Evolutionary conservation across 2,329 filamentous ascomycete species (phyloP), one percentile per base, ranked within the genome.

Genomic region (Claviceps humidiphila): DNA sequence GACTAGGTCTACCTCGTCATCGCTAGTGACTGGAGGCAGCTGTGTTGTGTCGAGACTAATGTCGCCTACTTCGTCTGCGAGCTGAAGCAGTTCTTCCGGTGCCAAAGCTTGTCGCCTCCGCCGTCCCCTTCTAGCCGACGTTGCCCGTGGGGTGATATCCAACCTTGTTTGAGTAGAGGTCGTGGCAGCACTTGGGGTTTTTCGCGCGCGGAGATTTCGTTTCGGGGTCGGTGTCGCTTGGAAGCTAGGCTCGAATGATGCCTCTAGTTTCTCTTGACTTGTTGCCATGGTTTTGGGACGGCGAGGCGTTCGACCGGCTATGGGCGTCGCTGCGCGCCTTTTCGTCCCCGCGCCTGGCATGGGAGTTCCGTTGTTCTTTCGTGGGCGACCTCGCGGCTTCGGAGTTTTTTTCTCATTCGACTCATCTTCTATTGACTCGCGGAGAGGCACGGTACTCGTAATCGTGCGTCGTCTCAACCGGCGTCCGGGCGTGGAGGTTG

Each of bases 401-500:
- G 74, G 74, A 3, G 72, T 71, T 43, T 60, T 56, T 40, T 59
- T 58, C 51, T 62, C 63, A 43, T 64, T 67, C 17, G 57, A 61
- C 2, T 49, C 51, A 30, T 66, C 60, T 52, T 68, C 66, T 34
- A 62, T 60, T 1, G 65, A 58, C 17, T 74, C 71, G 51, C 70
- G 74, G 52, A 81, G 62, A 5, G 77, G 78, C 3, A 81, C 68
- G 1, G 69, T 74, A 0, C 72, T 76, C 0, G 76, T 78, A 1
- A 71, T 74, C 4, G 69, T 67, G 41, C 65, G 63, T 41, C 66
- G 63, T 52, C 65, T 65, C 16, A 34, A 6, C 30, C 65, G 67
- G 49, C 66, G 67, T 44, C 62, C 57, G 45, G 63, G 59, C 14
- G 50, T 45, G 16, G 46, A 20, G 7, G 67, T 66, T 9, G 64